Evolutionary conservation across 495 filamentous ascomycete genomes (phyloP).

Genomic region (Aspergillus avenaceus): DNA sequence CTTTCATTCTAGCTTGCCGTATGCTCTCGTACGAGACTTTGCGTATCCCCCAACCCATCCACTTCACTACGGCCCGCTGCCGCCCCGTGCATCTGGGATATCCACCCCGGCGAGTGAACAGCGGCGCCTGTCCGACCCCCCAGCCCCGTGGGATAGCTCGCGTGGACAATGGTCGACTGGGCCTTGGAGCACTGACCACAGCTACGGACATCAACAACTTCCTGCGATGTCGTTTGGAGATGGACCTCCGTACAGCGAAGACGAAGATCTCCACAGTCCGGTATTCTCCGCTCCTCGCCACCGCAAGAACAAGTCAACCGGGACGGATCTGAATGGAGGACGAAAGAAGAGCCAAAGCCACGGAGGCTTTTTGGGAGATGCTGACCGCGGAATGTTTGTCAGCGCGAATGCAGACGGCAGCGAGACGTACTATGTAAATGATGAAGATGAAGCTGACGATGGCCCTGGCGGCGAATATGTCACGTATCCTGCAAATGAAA

Average conservation of each 20-base stretch:
- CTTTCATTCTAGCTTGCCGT: conserved; percentile 85
- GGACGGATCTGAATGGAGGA: conserved; percentile 34
- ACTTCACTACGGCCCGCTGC: conserved; percentile 84
- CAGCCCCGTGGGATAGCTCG: conserved; percentile 53
- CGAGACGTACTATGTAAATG: conserved; percentile 72
- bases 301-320: conserved; percentile 76
- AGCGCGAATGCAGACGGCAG: conserved; percentile 68
- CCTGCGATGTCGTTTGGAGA: conserved; percentile 84
- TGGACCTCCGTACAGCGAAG: conserved; percentile 95
- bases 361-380: conserved; percentile 33
- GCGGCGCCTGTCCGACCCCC: conserved; percentile 76
- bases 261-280: conserved; percentile 91
- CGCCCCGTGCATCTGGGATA: conserved; percentile 71
- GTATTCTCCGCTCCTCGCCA: conserved; percentile 73
- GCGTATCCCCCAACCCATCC: conserved; percentile 81
- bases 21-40: conserved; percentile 91
- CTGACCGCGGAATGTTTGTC: conserved; percentile 60
- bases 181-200: conserved; percentile 43
- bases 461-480: conserved; percentile 78
- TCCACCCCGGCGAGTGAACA: conserved; percentile 83
- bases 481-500: conserved; percentile 67
- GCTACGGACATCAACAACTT: conserved; percentile 56
- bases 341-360: conserved; percentile 42
- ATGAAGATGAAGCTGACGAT: conserved; percentile 54
- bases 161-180: conserved; percentile 49